Base-by-base conservation (phyloP, 345 rosid genomes). In the Trapa incisa region DNA sequence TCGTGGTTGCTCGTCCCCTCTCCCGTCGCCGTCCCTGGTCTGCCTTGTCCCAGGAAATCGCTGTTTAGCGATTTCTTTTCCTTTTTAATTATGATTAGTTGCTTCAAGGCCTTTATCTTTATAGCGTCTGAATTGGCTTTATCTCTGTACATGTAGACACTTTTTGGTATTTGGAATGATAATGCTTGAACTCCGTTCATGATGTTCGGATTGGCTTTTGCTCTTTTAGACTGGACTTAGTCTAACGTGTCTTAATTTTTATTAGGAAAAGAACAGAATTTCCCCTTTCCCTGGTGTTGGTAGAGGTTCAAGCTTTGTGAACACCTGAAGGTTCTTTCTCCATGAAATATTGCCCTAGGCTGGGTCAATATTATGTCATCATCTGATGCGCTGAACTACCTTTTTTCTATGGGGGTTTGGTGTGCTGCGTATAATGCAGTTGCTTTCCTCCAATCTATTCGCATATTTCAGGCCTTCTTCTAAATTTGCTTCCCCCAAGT, bases 361-460 rank as follows among this genome's bases (percentile, higher is more conserved):
- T 47, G 36, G 57, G 12, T 73, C 62, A 64, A 64, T 75, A 77
- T 75, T 78, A 92, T 89, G 94, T 84, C 78, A 73, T 37, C 38
- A 52, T 29, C 50, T 74, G 75, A 85, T 73, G 42, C 70, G 32
- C 78, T 90, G 74, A 82, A 72, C 38, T 72, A 83, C 66, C 71
- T 90, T 70, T 81, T 85, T 22, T 83, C 89, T 52, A 70, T 84
- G 68, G 88, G 82, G 52, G 89, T 93, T 68, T 90, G 97, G 98
- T 93, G 89, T 65, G 65, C 84, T 60, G 98, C 96, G 17, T 93
- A 90, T 70, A 69, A 88, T 66, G 69, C 84, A 9, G 92, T 81
- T 42, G 92, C 92, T 17, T 58, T 90, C 69, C 67, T 88, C 61
- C 77, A 89, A n/a, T 87, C 86, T 8, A 71, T 88, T 67, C 87